Base-by-base conservation (phyloP, 1,139 yeast genomes). In the Suhomyces wounanorum region DNA sequence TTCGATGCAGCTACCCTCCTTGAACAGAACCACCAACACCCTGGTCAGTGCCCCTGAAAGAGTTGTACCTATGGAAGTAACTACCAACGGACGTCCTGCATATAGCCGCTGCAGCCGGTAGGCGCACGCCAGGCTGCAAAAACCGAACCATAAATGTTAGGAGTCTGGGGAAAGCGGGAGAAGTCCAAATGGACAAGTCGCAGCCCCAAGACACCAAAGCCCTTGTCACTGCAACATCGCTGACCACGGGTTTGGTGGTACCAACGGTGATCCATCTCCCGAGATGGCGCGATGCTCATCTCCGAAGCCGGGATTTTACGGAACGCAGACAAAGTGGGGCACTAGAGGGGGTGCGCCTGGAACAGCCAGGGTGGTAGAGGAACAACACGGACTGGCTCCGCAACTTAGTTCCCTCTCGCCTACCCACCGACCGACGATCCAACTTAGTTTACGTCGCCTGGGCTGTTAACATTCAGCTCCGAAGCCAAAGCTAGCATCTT, bases 41-140 rank as follows among this genome's bases (percentile, higher is more conserved):
- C 5, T 31, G 10, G 11, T 31, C 8, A 3, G 35, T 11, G 13
- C 16, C 16, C 16, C 14, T 13, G n/a, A 30, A 30, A n/a, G n/a
- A n/a, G n/a, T n/a, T n/a, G n/a, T 30, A 30, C 8, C 35, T 10
- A 10, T 13, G 11, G 35, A 30, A 30, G 14, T 30, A n/a, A n/a
- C n/a, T n/a, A n/a, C n/a, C n/a, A n/a, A n/a, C n/a, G n/a, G n/a
- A n/a, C n/a, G n/a, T 28, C 18, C 37, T 33, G 37, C 37, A 33
- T 33, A 3, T 16, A 5, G 40, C 8, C 2, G 37, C 33, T 42
- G 44, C 44, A 42, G 39, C 39, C 44, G 44, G 44, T 42, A 13
- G 38, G 39, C 31, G 25, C 40, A 36, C 45, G 40, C 23, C 45
- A 43, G 38, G 45, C 25, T 43, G 45, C 45, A 44, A 44, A 40